Evolutionary conservation across 2,329 filamentous ascomycete species (phyloP).

Genomic region (Thielaviopsis euricoi): DNA sequence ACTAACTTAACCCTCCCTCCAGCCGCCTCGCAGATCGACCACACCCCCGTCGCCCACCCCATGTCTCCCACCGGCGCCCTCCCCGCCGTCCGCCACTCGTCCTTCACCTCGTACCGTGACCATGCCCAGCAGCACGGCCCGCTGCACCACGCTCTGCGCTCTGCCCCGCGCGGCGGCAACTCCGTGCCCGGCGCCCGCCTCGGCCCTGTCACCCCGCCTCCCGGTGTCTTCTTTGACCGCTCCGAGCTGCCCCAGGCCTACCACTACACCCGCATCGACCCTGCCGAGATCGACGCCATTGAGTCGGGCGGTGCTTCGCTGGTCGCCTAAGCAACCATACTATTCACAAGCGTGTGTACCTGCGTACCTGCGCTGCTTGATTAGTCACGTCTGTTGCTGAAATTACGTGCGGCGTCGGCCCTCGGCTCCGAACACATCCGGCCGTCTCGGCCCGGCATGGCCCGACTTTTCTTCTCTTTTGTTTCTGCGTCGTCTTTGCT

Average conservation of each 20-base stretch:
- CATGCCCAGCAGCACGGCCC: slow-evolving; percentile 66
- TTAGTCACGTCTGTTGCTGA: no score
- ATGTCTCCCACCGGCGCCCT: slow-evolving; percentile 50
- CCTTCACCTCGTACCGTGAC: slow-evolving; percentile 63
- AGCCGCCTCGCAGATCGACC: slow-evolving; percentile 48
- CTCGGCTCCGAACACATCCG: not conserved
- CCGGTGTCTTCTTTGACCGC: slow-evolving; percentile 74
- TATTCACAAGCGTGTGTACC: not conserved
- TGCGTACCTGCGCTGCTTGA: no score
- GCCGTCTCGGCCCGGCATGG: not conserved
- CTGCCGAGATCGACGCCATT: slow-evolving; percentile 85
- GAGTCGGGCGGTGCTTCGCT: slow-evolving; percentile 73
- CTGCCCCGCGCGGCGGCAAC: slow-evolving; percentile 30
- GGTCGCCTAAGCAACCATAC: slow-evolving; percentile 7
- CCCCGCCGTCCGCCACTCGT: slow-evolving; percentile 38
- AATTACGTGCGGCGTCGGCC: not conserved
- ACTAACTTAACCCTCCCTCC: slow-evolving; percentile 12
- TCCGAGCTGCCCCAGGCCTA: slow-evolving; percentile 77
- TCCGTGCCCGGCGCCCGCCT: slow-evolving; percentile 50
- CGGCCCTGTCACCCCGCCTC: slow-evolving; percentile 51
- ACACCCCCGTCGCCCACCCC: slow-evolving; percentile 57
- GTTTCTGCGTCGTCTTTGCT: not conserved
- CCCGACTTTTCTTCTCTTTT: not conserved
- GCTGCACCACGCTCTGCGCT: slow-evolving; percentile 40
- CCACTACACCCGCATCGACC: slow-evolving; percentile 53